Evolutionary conservation across 2,329 filamentous ascomycete genomes (phyloP), one percentile per base, ranked within the genome.

Genomic region (Colletotrichum plurivorum): DNA sequence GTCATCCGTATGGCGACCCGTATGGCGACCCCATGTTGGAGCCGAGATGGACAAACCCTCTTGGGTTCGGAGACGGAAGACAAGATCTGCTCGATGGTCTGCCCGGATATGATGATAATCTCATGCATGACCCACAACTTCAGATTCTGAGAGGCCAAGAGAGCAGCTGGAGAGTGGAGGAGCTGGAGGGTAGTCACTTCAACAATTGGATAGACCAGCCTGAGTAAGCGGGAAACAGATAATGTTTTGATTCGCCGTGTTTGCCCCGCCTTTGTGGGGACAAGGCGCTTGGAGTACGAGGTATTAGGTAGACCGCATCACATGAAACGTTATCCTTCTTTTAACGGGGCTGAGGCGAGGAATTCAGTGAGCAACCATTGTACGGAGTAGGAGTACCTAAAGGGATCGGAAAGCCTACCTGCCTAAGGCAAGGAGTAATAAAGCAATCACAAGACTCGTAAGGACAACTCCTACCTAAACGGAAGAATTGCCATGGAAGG

Each of bases 81-180:
- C 59, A 69, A 20, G 68, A 72, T 31, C 48, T 68, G 46, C 63
- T 52, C 15, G 73, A 73, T 18, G 70, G 69, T 13, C 52, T 73
- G 65, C 66, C 66, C 6, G 54, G 71, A 10, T 68, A 74, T 22
- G 73, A 76, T 43, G 71, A 72, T 16, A 48, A 67, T 12, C 63
- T 75, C 20, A 59, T 71, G 49, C 67, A 70, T 25, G 71, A 69
- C 25, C 59, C 70, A 3, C 74, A 76, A 43, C 67, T 75, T 27
- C 74, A 76, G 51, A 70, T 75, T 25, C 45, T 82, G 31, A 75
- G 73, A 51, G 79, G 80, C 22, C 74, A 72, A 10, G 73, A 78
- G 39, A 73, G 72, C 12, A 79, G 79, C 58, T 82, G 80, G 80
- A 73, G 77, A 63, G 72, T 81, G 9, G 77, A 79, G 70, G 73